phyloP scores from a whole-genome alignment of 306 rosid genomes.

The Cucurbita argyrosperma region DNA sequence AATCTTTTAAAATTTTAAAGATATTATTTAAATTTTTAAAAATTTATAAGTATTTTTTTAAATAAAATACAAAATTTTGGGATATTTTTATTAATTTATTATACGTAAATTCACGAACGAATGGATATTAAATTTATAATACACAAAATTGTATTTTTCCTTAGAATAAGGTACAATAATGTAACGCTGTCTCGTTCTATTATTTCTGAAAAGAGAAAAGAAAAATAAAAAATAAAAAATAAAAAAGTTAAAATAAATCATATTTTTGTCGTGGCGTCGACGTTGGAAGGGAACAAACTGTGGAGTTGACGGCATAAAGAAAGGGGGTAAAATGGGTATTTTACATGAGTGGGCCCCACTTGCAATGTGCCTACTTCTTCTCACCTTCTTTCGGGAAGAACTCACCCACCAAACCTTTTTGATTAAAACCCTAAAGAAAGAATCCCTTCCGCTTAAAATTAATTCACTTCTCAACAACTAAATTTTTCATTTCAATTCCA shows the following conservation, averaged over 20 bases:
- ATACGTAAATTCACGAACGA: not conserved
- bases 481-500: not conserved
- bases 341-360: not conserved
- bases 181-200: not conserved
- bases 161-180: not conserved
- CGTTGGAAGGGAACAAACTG: not conserved
- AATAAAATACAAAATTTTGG: too few species aligned
- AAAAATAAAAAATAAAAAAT: not conserved
- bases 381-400: not conserved
- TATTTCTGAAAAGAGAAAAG: not conserved
- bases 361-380: not conserved
- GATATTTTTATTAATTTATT: too few species aligned
- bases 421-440: not conserved
- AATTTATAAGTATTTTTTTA: too few species aligned
- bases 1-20: too few species aligned
- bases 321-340: slow-evolving; percentile 31
- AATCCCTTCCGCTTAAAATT: not conserved
- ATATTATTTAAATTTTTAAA: too few species aligned
- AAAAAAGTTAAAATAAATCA: not conserved
- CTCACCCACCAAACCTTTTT: not conserved
- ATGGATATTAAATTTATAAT: not conserved
- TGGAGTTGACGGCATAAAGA: not conserved
- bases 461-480: not conserved
- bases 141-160: not conserved
- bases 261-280: not conserved